Evolutionary conservation across 1,284 basidiomycete genomes (phyloP).

Genomic region (Abortiporus biennis): DNA sequence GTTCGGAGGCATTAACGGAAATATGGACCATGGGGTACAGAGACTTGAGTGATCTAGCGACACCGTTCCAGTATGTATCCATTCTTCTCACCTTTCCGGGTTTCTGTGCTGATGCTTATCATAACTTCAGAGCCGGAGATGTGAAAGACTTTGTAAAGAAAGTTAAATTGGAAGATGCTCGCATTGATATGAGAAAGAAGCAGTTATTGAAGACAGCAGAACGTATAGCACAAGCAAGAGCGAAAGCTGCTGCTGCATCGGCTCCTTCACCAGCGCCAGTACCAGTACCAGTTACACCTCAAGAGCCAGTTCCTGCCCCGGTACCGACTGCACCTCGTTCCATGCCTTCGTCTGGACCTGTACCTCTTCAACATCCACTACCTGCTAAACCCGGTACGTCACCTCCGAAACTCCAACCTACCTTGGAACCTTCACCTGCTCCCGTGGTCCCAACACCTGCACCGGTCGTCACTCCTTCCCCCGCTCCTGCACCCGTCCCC

Average conservation of each 20-base stretch:
- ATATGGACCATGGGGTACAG: conserved; percentile 77
- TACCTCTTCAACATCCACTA: conserved; percentile 60
- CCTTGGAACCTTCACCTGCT: conserved; percentile 23
- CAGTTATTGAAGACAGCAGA: conserved; percentile 43
- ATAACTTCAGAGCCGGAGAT: conserved; percentile 54
- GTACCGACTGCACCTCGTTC: conserved; percentile 14
- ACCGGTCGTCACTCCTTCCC: conserved; percentile 16
- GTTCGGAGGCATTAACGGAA: conserved; percentile 64
- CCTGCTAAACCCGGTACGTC: conserved; percentile 44
- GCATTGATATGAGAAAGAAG: conserved; percentile 57
- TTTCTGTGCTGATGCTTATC: conserved; percentile 5
- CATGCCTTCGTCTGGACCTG: conserved; percentile 16
- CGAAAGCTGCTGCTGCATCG: conserved; percentile 31
- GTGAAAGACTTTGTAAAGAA: conserved; percentile 69
- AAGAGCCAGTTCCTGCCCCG: conserved; percentile 17
- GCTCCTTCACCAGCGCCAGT: conserved; percentile 10
- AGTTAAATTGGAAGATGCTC: conserved; percentile 57
- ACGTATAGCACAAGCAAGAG: conserved; percentile 36
- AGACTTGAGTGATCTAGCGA: conserved; percentile 54
- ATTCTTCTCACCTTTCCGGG: not conserved
- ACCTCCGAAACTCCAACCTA: conserved; percentile 20
- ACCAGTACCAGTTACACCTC: not conserved
- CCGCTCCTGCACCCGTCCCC: conserved; percentile 13
- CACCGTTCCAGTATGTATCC: conserved; percentile 52
- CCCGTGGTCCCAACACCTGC: conserved; percentile 13